Percentiles rank a stretch among this genome's conserved stretches.
Evolutionary conservation across 495 filamentous ascomycete genomes (phyloP).

Genomic region (Neurospora intermedia): DNA sequence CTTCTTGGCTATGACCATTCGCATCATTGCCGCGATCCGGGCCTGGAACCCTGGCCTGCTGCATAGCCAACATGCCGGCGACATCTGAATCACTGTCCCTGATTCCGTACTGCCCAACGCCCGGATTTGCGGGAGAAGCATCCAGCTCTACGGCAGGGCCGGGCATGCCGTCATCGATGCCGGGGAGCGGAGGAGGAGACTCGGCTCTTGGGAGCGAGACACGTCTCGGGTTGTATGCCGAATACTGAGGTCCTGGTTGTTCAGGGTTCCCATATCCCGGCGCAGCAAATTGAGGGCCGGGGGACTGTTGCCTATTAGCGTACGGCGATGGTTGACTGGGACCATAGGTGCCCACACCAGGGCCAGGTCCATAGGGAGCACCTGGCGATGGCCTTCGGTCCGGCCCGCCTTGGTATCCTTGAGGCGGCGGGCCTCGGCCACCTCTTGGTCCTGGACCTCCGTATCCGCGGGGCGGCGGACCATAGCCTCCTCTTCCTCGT

Average conservation of each 20-base stretch:
- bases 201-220: slow-evolving; percentile 40
- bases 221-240: slow-evolving; percentile 32
- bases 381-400: slow-evolving; percentile 38
- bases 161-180: slow-evolving; percentile 35
- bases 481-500: slow-evolving; percentile 36
- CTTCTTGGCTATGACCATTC: slow-evolving; percentile 60
- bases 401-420: slow-evolving; percentile 29
- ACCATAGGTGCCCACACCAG: slow-evolving; percentile 18
- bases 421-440: slow-evolving; percentile 45
- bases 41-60: slow-evolving; percentile 41
- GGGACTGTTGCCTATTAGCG: slow-evolving; percentile 2
- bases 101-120: slow-evolving; percentile 39
- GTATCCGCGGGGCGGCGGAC: slow-evolving; percentile 47
- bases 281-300: slow-evolving; percentile 24
- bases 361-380: slow-evolving; percentile 28
- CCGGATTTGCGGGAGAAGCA: slow-evolving; percentile 46
- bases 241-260: slow-evolving; percentile 25
- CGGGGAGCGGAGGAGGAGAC: slow-evolving; percentile 55
- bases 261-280: slow-evolving; percentile 28
- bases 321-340: slow-evolving; percentile 13
- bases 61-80: slow-evolving; percentile 56
- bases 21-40: slow-evolving; percentile 34
- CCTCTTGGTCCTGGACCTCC: slow-evolving; percentile 42
- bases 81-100: slow-evolving; percentile 59
- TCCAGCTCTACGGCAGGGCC: slow-evolving; percentile 85